Evolutionary conservation across 164 flowering plant species (phyloP).

Genomic region (Aristolochia contorta): DNA sequence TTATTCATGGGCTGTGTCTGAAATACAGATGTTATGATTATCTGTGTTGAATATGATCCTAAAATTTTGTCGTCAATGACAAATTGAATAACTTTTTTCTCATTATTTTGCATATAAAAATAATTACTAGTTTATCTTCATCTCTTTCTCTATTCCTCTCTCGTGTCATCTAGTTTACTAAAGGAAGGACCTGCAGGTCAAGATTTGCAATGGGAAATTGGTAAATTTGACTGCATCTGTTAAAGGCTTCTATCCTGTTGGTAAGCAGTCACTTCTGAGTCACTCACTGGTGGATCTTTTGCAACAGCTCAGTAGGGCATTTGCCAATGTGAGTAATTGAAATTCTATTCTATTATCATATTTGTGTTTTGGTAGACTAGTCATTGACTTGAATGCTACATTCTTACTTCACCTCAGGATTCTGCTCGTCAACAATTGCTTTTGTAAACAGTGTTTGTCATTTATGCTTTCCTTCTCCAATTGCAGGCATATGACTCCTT

Average conservation of each 20-base stretch:
- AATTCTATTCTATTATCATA: not conserved
- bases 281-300: slow-evolving; percentile 77
- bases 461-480: not conserved
- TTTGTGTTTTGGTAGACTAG: not conserved
- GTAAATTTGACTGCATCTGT: slow-evolving; percentile 62
- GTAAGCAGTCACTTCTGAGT: slow-evolving; percentile 51
- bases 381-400: too few relatives aligned
- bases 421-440: not conserved
- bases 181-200: slow-evolving; percentile 39
- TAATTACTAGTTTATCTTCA: too few relatives aligned
- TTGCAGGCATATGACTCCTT: slow-evolving; percentile 84
- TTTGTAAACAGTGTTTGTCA: not conserved
- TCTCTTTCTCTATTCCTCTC: too few relatives aligned
- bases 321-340: slow-evolving; percentile 61
- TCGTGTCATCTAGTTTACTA: too few relatives aligned
- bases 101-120: too few relatives aligned
- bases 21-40: too few relatives aligned
- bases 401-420: too few relatives aligned
- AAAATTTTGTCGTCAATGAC: too few relatives aligned
- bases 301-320: slow-evolving; percentile 84
- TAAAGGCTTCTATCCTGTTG: slow-evolving; percentile 70
- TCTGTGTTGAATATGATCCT: too few relatives aligned
- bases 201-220: slow-evolving; percentile 86
- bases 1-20: too few relatives aligned
- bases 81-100: too few relatives aligned